These are phyloP conservation scores for Epichloe gansuensis DNA, from an alignment of 2,329 filamentous ascomycete species.

Conservation along the genomic window DNA sequence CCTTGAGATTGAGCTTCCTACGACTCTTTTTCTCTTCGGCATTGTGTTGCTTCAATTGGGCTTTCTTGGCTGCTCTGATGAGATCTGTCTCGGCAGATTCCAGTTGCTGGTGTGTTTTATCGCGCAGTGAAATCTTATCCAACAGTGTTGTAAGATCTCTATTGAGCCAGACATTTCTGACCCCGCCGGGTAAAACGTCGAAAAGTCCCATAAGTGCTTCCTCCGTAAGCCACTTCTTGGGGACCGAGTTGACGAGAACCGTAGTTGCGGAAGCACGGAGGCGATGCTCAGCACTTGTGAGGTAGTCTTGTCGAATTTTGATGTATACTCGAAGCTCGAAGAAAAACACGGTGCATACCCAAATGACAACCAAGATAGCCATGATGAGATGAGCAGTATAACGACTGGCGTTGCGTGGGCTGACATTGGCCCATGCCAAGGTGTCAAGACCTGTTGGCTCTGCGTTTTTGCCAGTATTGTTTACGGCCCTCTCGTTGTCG, in stretches of 20 bases:
- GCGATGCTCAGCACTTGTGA: slow-evolving; percentile 90
- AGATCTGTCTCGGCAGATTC: slow-evolving; percentile 77
- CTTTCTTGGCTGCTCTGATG: slow-evolving; percentile 66
- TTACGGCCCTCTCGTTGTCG: slow-evolving; percentile 18
- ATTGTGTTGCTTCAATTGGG: slow-evolving; percentile 54
- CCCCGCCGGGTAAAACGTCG: slow-evolving; percentile 90
- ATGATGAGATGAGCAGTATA: slow-evolving; percentile 79
- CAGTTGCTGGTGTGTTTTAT: slow-evolving; percentile 55
- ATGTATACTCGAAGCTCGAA: slow-evolving; percentile 78
- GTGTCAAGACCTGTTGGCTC: slow-evolving; percentile 58
- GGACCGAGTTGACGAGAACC: slow-evolving; percentile 83
- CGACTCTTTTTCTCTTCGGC: slow-evolving; percentile 53
- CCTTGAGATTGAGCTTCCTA: slow-evolving; percentile 35
- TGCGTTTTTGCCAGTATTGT: slow-evolving; percentile 8
- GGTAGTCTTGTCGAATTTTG: slow-evolving; percentile 82
- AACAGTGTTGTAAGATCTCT: slow-evolving; percentile 72
- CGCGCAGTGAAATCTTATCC: slow-evolving; percentile 68
- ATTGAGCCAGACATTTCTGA: slow-evolving; percentile 95
- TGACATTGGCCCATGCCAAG: slow-evolving; percentile 81
- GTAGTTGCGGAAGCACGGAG: slow-evolving; percentile 90
- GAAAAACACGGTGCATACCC: slow-evolving; percentile 81
- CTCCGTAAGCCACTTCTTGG: slow-evolving; percentile 76
- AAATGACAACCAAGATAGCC: slow-evolving; percentile 63
- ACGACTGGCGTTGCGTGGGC: slow-evolving; percentile 46
- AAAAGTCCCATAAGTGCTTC: slow-evolving; percentile 74